A percentile compares a stretch with the other conserved stretches of the same genome.
phyloP scores from a whole-genome alignment of 1,139 yeast genomes.

The Ogataea hybrid region DNA sequence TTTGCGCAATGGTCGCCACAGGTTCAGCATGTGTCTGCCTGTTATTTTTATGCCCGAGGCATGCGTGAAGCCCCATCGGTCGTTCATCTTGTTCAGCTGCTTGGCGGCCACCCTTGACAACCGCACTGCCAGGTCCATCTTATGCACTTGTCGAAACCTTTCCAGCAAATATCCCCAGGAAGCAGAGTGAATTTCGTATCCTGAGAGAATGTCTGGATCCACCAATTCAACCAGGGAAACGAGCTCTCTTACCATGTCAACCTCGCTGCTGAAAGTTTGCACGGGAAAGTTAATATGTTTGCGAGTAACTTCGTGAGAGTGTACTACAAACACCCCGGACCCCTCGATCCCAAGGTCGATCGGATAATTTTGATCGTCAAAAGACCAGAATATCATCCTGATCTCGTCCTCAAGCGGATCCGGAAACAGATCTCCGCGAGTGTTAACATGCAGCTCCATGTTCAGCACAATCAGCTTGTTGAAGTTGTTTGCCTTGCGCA shows the following conservation, averaged over 20 bases:
- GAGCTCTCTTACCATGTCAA: constrained; percentile 53
- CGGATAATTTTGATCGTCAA: constrained; percentile 44
- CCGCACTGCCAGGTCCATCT: constrained; percentile 50
- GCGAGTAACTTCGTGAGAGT: constrained; percentile 9
- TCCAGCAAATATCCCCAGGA: constrained; percentile 93
- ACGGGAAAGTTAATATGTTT: constrained; percentile 21
- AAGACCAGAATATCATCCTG: constrained; percentile 59
- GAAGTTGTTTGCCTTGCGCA: constrained; percentile 22
- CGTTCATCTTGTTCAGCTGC: constrained; percentile 56
- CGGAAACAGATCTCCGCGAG: constrained; percentile 51
- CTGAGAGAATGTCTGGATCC: constrained; percentile 88
- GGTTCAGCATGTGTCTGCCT: constrained; percentile 80
- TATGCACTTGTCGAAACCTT: constrained; percentile 47
- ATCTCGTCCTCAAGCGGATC: constrained; percentile 66
- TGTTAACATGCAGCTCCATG: constrained; percentile 66
- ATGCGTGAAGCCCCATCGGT: constrained; percentile 81
- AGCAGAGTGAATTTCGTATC: constrained; percentile 74
- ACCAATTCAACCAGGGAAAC: constrained; percentile 53
- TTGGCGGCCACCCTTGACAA: constrained; percentile 51
- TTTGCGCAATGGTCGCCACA: constrained; percentile 74
- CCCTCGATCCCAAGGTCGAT: constrained; percentile 32
- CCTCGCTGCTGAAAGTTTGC: constrained; percentile 47
- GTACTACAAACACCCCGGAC: constrained; percentile 37
- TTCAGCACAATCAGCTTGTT: constrained; percentile 54
- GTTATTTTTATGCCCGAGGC: constrained; percentile 65